Base-by-base conservation (phyloP, 495 filamentous ascomycete genomes). In the Pseudevernia furfuracea region DNA sequence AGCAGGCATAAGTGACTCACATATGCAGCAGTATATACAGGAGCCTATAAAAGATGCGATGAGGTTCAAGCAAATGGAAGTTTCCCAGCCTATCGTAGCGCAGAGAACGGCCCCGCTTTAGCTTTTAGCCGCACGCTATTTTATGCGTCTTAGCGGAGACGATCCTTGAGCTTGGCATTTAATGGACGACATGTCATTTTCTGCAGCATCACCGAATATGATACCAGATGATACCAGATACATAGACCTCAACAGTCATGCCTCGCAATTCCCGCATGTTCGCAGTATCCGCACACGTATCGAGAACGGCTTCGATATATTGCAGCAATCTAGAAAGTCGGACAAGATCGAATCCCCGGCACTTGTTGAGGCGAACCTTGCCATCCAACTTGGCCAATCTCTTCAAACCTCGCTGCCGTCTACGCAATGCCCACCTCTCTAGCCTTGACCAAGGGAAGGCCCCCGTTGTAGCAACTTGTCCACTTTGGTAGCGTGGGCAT, bases 1-100 rank as follows among this genome's bases (percentile, higher is more conserved):
- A 32, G 52, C 53, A 28, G n/a, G 62, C 2, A 58, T 55, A 5
- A 32, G 44, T 66, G 64, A 66, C 59, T 66, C 64, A 62, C 30
- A 56, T 12, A 1, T 66, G 17, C 9, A 28, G 14, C 7, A 64
- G 23, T n/a, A 21, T 8, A 25, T 37, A 59, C 48, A 52, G 3
- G 5, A 7, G 0, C 0, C 38, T 49, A 58, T 58, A n/a, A 14
- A 38, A 44, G 32, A 25, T 34, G 48, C 37, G 37, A 36, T 43
- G 64, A 66, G 0, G 48, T 66, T 66, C 3, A 15, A 49, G 30
- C 64, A 61, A 58, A n/a, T n/a, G n/a, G n/a, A n/a, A 30, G 46
- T 61, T 66, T n/a, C 39, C 56, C 59, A 58, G 49, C 23, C 49
- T 7, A 25, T 14, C 30, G 59, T 61, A 66, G 64, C 59, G 49